Conservation (phyloP, 164 flowering plant species). For the Vitis amurensis region DNA sequence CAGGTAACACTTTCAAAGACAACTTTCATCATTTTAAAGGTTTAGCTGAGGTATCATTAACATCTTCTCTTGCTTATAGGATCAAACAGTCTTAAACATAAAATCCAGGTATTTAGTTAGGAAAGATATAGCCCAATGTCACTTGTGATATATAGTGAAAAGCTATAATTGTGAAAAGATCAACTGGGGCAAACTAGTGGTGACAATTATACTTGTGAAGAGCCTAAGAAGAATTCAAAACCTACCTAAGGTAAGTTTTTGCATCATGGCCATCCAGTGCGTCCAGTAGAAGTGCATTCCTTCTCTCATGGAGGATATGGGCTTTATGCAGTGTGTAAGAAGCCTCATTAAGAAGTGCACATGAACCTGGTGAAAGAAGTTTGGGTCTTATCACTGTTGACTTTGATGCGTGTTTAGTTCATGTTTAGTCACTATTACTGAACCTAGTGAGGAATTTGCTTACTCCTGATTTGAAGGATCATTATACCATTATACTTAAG, state of each 20-base stretch:
- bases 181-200: not conserved
- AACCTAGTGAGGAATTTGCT: no score
- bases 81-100: not conserved
- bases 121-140: not conserved
- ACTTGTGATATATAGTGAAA: not conserved
- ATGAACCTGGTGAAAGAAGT: not conserved
- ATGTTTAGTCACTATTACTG: not conserved
- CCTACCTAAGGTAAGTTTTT: not conserved
- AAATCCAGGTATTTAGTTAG: not conserved
- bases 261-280: no score
- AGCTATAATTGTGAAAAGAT: not conserved
- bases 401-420: not conserved
- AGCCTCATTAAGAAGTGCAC: not conserved
- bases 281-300: not conserved
- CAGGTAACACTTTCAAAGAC: slow-evolving; percentile 47
- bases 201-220: not conserved
- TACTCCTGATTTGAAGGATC: no score
- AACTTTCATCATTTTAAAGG: not conserved
- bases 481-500: no score
- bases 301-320: not conserved
- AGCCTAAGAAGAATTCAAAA: not conserved
- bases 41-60: not conserved
- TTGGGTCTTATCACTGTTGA: not conserved
- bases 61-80: not conserved
- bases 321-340: not conserved